phyloP scores from a whole-genome alignment of 2,329 filamentous ascomycete species.

The Aspergillus viridinutans region DNA sequence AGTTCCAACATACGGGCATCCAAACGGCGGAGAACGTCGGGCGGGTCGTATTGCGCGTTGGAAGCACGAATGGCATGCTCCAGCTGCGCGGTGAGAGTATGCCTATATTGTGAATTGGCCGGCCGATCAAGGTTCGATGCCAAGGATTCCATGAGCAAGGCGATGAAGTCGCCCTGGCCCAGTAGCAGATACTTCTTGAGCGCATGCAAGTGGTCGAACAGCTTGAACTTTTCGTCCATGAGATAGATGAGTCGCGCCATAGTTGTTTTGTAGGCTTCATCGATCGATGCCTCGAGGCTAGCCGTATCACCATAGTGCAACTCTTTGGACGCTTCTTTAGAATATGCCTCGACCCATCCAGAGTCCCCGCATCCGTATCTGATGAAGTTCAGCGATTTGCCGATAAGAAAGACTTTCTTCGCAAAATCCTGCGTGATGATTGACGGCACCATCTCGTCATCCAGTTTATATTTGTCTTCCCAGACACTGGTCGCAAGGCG shows the following conservation, averaged over 20 bases:
- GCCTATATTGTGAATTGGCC: conserved; percentile 93
- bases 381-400: conserved; percentile 97
- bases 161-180: conserved; percentile 95
- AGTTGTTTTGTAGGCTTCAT: conserved; percentile 94
- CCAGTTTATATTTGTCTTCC: conserved; percentile 94
- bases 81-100: conserved; percentile 94
- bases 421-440: conserved; percentile 94
- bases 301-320: conserved; percentile 89
- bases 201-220: conserved; percentile 87
- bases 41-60: conserved; percentile 91
- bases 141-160: conserved; percentile 92
- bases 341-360: conserved; percentile 93
- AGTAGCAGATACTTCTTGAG: conserved; percentile 93
- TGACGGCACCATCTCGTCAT: conserved; percentile 79
- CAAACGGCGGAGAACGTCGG: conserved; percentile 83
- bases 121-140: conserved; percentile 89
- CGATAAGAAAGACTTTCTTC: conserved; percentile 93
- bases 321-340: conserved; percentile 86
- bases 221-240: conserved; percentile 91
- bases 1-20: conserved; percentile 98
- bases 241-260: conserved; percentile 92
- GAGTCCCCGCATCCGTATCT: conserved; percentile 91
- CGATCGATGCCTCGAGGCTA: conserved; percentile 86
- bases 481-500: conserved; percentile 77
- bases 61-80: conserved; percentile 96